Conservation (phyloP, 192 early-diverging fungal species). For the Rhizophagus prolifer region DNA sequence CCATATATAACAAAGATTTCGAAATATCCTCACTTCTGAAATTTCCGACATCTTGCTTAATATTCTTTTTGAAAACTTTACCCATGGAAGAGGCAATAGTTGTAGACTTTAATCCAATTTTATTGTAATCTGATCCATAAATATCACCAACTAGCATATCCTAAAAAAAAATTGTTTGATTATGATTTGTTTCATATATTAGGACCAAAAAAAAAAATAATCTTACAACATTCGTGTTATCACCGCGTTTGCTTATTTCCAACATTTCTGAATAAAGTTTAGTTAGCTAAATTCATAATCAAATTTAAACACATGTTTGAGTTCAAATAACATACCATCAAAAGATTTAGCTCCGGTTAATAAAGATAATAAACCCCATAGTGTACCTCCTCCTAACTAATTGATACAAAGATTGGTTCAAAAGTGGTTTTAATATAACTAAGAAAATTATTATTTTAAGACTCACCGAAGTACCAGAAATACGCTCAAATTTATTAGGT, state of each 20-base stretch:
- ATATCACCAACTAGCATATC: slow-evolving; percentile 94
- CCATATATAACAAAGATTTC: slow-evolving; percentile 89
- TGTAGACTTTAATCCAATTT: slow-evolving; percentile 89
- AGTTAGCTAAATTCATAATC: background rate
- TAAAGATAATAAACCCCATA: slow-evolving; percentile 90
- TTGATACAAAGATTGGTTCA: slow-evolving; percentile 4
- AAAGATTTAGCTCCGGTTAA: slow-evolving; percentile 87
- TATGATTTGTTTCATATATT: slow-evolving; percentile 49
- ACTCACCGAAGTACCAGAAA: slow-evolving; percentile 77
- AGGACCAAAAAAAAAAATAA: slow-evolving; percentile 11
- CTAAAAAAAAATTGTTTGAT: background rate
- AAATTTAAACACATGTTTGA: background rate
- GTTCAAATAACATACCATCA: slow-evolving; percentile 59
- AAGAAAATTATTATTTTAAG: background rate
- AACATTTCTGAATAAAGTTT: slow-evolving; percentile 59
- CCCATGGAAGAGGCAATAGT: slow-evolving; percentile 96
- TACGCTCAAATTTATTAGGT: slow-evolving; percentile 81
- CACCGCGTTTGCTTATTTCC: slow-evolving; percentile 83
- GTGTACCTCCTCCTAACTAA: slow-evolving; percentile 89
- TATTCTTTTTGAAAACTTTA: slow-evolving; percentile 89
- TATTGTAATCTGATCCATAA: slow-evolving; percentile 86
- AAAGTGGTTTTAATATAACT: background rate
- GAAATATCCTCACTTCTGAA: slow-evolving; percentile 83
- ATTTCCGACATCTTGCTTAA: slow-evolving; percentile 55
- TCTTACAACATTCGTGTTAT: slow-evolving; percentile 80